Conservation (phyloP, 2,329 filamentous ascomycete genomes). For the Penicillium sp. region DNA sequence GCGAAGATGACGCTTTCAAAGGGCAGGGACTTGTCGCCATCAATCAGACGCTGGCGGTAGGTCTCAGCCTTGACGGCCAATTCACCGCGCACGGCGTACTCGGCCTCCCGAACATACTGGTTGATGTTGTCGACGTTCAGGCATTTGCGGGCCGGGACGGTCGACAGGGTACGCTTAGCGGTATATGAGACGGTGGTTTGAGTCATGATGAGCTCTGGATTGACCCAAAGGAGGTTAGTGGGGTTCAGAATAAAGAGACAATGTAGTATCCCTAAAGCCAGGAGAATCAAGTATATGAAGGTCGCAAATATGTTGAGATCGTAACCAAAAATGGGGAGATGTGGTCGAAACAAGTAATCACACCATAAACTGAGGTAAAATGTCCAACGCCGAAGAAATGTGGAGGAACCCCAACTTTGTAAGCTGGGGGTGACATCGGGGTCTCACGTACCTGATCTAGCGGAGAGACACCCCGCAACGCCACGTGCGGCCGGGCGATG, state of each 20-base stretch:
- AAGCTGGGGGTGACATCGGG: conserved; percentile 10
- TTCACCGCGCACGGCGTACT: conserved; percentile 96
- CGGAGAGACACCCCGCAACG: conserved; percentile 23
- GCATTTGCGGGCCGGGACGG: conserved; percentile 41
- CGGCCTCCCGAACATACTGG: conserved; percentile 76
- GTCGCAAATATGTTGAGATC: neutral
- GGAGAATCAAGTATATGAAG: neutral
- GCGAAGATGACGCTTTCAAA: conserved; percentile 91
- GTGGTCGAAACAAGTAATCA: neutral
- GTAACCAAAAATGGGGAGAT: neutral
- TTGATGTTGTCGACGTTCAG: conserved; percentile 89
- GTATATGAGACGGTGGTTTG: conserved; percentile 26
- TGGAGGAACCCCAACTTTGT: conserved; percentile 9
- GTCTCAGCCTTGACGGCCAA: conserved; percentile 90
- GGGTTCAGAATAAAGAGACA: neutral
- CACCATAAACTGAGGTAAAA: neutral
- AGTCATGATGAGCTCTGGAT: conserved; percentile 30
- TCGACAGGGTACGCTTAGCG: conserved; percentile 45
- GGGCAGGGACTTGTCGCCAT: conserved; percentile 60
- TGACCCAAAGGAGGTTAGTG: conserved; percentile 18
- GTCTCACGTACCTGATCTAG: conserved; percentile 28
- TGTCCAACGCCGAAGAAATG: neutral
- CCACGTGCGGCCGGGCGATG: conserved; percentile 21
- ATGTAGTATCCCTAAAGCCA: neutral
- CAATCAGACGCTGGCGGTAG: conserved; percentile 70